Base-by-base conservation (phyloP, 2,329 filamentous ascomycete genomes). In the Phoma sp. region DNA sequence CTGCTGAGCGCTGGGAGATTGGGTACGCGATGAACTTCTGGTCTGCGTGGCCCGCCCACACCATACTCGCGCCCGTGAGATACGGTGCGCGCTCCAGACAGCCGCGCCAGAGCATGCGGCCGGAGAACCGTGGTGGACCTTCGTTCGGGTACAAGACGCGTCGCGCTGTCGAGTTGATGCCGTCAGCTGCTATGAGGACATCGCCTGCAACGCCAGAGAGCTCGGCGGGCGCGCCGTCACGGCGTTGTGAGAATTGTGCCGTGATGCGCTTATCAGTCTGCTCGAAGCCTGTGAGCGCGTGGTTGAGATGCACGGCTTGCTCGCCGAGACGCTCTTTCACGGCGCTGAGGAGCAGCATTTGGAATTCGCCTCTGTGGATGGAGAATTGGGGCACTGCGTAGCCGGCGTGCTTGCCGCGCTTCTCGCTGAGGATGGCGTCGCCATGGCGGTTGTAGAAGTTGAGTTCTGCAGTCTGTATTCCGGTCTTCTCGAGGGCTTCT, bases 11-110 rank as follows among this genome's bases (percentile, higher is more conserved):
- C 19, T 73, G 68, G 10, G 74, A 74, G 36, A 81, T 79, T 1
- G 77, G 78, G 51, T 81, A 81, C 5, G 78, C 77, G 58, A 81
- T 80, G 67, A 80, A 80, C 39, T 80, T 80, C 51, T 80, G 78
- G 53, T 80, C 75, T 1, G 77, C 78, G 50, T 80, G 78, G 4
- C 78, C 78, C 10, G 76, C 76, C 78, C 78, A 80, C 3, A 80
- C 73, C 77, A 80, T 80, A 9, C 69, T 73, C 7, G 74, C 75
- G 19, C 76, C 76, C 0, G 77, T 80, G 10, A 80, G 65, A 55
- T 78, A 79, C 1, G 75, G 74, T 7, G 64, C 56, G 9, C 74
- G 72, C 57, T 79, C 74, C 6, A 77, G 64, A 59, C 77, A 79
- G 1, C 78, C 78, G 17, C 78, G 74, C 77, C 77, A 81, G 2